A percentile compares a stretch with the other conserved stretches of the same genome.
Conservation (phyloP, 2,329 filamentous ascomycete species). For the Fusarium torulosum region DNA sequence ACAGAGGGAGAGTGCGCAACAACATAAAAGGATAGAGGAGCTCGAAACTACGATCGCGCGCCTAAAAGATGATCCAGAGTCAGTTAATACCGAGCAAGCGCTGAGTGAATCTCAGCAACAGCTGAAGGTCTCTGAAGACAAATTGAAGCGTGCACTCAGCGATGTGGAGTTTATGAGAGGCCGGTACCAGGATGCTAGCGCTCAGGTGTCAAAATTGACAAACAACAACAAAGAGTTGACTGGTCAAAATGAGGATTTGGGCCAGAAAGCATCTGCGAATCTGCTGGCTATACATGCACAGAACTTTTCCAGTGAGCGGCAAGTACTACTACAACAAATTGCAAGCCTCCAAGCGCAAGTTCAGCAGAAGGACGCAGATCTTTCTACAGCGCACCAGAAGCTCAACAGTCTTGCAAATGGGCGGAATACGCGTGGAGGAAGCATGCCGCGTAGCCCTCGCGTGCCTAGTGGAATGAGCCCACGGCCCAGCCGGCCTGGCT, state of each 20-base stretch:
- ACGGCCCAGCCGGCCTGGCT: conserved; percentile 48
- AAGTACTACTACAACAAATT: conserved; percentile 55
- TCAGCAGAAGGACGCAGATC: conserved; percentile 65
- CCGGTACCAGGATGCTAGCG: conserved; percentile 70
- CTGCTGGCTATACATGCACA: conserved; percentile 61
- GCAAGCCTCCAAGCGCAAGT: conserved; percentile 58
- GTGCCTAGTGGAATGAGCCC: conserved; percentile 65
- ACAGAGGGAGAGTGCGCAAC: conserved; percentile 54
- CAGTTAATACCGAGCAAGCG: conserved; percentile 46
- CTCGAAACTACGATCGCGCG: conserved; percentile 53
- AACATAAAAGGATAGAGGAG: conserved; percentile 53
- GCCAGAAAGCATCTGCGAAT: conserved; percentile 59
- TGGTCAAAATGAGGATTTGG: conserved; percentile 56
- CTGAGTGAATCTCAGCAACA: conserved; percentile 56
- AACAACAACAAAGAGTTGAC: conserved; percentile 62
- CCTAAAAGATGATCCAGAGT: conserved; percentile 46
- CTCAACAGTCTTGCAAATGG: conserved; percentile 61
- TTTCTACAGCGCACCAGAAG: conserved; percentile 62
- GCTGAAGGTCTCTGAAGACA: conserved; percentile 57
- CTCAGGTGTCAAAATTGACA: conserved; percentile 59
- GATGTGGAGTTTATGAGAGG: conserved; percentile 69
- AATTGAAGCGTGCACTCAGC: conserved; percentile 57
- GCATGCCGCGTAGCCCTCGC: conserved; percentile 70
- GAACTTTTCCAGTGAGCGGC: conserved; percentile 55
- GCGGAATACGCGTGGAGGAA: conserved; percentile 67